A percentile compares a stretch with the other conserved stretches of the same genome.
These are phyloP conservation scores for Jackrogersella minutella DNA, from an alignment of 495 filamentous ascomycete species.

Conservation along the genomic window DNA sequence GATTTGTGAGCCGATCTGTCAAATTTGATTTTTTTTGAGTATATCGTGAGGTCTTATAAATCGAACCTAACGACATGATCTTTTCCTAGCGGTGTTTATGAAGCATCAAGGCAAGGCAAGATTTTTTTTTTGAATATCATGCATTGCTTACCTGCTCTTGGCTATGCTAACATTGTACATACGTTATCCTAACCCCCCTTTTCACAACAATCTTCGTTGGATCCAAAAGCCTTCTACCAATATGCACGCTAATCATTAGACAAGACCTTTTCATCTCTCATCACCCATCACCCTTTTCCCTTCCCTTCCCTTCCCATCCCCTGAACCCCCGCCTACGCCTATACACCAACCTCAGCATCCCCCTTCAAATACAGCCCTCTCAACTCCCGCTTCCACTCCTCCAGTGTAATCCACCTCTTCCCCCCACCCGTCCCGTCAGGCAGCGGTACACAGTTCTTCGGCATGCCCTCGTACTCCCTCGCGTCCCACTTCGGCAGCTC, in stretches of 20 bases:
- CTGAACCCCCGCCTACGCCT: too few relatives aligned
- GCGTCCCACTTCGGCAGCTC: constrained; percentile 49
- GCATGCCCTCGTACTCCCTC: constrained; percentile 42
- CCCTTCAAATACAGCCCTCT: constrained; percentile 34
- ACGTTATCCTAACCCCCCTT: background rate
- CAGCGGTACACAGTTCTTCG: constrained; percentile 29
- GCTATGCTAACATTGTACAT: background rate
- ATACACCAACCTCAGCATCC: background rate
- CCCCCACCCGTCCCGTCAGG: constrained; percentile 19
- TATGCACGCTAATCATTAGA: background rate
- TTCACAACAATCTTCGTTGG: background rate
- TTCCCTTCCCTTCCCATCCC: too few relatives aligned
- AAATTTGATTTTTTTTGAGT: too few relatives aligned
- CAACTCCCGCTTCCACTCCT: constrained; percentile 50
- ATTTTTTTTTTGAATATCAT: background rate
- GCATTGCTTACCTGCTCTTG: too few relatives aligned
- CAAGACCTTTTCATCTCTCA: background rate
- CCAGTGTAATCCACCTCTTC: constrained; percentile 46
- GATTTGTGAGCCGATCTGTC: too few relatives aligned
- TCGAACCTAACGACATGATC: background rate
- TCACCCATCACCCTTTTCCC: background rate
- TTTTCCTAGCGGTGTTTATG: too few relatives aligned
- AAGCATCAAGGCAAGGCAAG: background rate
- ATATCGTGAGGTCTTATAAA: background rate
- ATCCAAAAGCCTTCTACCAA: background rate